Evolutionary conservation across 1,284 basidiomycete species (phyloP).

Genomic region (Trichosporon coremiiforme): DNA sequence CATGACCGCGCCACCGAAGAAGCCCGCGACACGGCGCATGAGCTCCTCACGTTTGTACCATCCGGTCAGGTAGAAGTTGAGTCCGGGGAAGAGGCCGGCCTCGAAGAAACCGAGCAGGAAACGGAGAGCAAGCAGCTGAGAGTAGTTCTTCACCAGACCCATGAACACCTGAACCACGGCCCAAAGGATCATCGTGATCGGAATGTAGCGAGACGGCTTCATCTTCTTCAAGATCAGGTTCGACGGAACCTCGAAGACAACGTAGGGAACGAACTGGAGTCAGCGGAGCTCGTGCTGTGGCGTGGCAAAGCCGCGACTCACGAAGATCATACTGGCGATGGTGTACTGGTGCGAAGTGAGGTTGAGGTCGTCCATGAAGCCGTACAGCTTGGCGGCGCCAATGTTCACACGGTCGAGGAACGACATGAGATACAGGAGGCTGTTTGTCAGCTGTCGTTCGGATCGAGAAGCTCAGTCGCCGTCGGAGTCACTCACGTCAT

Average conservation of each 20-base stretch:
- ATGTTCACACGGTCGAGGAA: slow-evolving; percentile 59
- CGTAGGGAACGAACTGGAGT: slow-evolving; percentile 38
- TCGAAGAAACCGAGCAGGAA: slow-evolving; percentile 57
- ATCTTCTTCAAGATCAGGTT: slow-evolving; percentile 57
- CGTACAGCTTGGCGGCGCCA: slow-evolving; percentile 51
- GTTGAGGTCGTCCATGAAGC: slow-evolving; percentile 50
- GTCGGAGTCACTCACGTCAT: slow-evolving; percentile 45
- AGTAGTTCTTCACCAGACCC: slow-evolving; percentile 34
- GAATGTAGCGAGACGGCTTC: slow-evolving; percentile 52
- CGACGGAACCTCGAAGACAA: slow-evolving; percentile 56
- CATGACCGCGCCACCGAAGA: slow-evolving; percentile 58
- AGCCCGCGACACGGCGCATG: slow-evolving; percentile 54
- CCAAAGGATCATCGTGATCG: slow-evolving; percentile 48
- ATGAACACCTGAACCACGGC: slow-evolving; percentile 49
- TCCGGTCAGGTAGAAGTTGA: slow-evolving; percentile 55
- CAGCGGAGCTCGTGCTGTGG: no score
- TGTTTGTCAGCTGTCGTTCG: slow-evolving; percentile 14
- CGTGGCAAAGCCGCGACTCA: no score
- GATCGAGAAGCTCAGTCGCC: neutral
- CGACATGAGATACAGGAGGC: slow-evolving; percentile 48
- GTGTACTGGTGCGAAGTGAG: slow-evolving; percentile 54
- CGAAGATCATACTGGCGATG: slow-evolving; percentile 52
- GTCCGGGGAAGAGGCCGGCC: slow-evolving; percentile 54
- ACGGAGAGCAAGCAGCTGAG: slow-evolving; percentile 44
- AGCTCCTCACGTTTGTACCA: slow-evolving; percentile 57